Evolutionary conservation across 495 filamentous ascomycete species (phyloP).

Genomic region (Aspergillus saccharolyticus): DNA sequence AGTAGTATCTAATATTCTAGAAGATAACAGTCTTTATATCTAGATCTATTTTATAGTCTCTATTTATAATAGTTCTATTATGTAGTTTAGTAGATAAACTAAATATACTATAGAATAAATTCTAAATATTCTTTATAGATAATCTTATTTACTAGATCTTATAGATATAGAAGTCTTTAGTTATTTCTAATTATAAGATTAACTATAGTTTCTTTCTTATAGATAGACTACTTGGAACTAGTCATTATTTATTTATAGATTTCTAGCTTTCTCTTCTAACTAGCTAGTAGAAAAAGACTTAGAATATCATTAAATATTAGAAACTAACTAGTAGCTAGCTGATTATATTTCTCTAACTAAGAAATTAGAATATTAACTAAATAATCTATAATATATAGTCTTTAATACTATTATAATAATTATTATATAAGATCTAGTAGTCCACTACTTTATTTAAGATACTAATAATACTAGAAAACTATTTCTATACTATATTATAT

Average conservation of each 20-base stretch:
- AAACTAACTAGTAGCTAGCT: neutral
- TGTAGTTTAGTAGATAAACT: too few relatives aligned
- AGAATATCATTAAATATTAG: too few relatives aligned
- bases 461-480: neutral
- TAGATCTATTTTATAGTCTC: too few relatives aligned
- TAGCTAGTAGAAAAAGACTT: neutral
- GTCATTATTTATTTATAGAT: neutral
- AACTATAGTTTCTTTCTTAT: neutral
- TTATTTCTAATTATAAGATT: neutral
- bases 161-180: neutral
- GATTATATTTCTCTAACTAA: neutral
- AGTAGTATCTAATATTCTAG: too few relatives aligned
- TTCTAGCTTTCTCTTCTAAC: neutral
- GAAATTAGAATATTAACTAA: neutral
- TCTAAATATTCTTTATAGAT: neutral
- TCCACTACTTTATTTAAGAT: neutral
- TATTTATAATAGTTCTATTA: too few relatives aligned
- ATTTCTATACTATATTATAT: conserved; percentile 7
- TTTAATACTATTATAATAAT: conserved; percentile 1
- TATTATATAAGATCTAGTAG: neutral
- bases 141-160: neutral
- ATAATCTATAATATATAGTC: neutral
- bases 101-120: too few relatives aligned
- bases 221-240: neutral
- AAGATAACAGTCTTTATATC: too few relatives aligned